Percentiles rank a stretch among this genome's conserved stretches.
These are phyloP conservation scores for Diaporthe batatas DNA, from an alignment of 2,329 filamentous ascomycete species.

Conservation along the genomic window DNA sequence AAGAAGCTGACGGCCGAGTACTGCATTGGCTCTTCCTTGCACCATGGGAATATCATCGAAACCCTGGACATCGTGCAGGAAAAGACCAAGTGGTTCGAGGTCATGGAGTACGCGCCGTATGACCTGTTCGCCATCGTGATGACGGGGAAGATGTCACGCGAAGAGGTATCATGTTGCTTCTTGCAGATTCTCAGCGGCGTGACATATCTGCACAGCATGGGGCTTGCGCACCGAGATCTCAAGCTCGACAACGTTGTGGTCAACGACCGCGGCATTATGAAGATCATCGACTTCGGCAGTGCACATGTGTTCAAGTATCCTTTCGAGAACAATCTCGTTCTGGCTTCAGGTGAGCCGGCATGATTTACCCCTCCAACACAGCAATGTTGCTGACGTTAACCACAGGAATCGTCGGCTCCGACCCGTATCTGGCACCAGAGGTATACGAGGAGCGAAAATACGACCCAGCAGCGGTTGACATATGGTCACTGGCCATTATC, in stretches of 20 bases:
- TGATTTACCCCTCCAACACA: neutral
- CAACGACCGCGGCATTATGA: constrained; percentile 97
- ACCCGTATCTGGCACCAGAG: constrained; percentile 96
- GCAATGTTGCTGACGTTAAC: constrained; percentile 39
- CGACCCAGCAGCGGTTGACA: constrained; percentile 92
- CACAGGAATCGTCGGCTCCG: constrained; percentile 79
- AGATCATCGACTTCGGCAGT: constrained; percentile 98
- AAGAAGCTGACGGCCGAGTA: constrained; percentile 99
- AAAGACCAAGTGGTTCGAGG: constrained; percentile 94
- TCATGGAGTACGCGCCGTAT: constrained; percentile 98
- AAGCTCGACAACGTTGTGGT: constrained; percentile 99
- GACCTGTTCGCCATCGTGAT: constrained; percentile 99
- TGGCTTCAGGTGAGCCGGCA: constrained; percentile 77
- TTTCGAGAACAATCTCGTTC: constrained; percentile 89
- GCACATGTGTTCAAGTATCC: constrained; percentile 98
- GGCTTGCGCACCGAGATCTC: constrained; percentile 91
- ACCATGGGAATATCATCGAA: constrained; percentile 98
- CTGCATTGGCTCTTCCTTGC: constrained; percentile 95
- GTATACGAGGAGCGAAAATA: constrained; percentile 96
- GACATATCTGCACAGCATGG: constrained; percentile 94
- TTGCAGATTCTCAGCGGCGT: constrained; percentile 96
- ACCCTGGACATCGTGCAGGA: constrained; percentile 97
- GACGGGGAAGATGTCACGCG: constrained; percentile 95
- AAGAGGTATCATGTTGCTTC: constrained; percentile 92
- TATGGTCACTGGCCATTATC: constrained; percentile 98